Base-by-base conservation (phyloP, 1,284 basidiomycete species). In the Phylloporus sp. region DNA sequence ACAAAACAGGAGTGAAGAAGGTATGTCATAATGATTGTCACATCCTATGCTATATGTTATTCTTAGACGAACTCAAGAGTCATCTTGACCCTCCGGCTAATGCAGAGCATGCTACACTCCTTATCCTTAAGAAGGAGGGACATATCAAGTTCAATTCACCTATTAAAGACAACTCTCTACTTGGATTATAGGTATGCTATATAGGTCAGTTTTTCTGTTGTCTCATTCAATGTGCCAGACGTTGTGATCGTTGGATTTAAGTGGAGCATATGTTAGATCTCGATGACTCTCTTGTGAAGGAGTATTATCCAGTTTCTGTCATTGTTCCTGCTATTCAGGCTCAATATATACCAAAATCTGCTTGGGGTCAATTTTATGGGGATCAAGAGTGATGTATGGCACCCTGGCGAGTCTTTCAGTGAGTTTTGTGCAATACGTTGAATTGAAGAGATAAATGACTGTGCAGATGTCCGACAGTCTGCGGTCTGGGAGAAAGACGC, bases 261-360 rank as follows among this genome's bases (percentile, higher is more conserved):
- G 82, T 91, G 63, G 91, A 94, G 79, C 83, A 86, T 74, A 84
- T 85, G 35, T 83, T 94, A 11, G 82, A 85, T 60, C 84, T 94
- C 45, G 91, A 95, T 70, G 91, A 94, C 71, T 86, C 86, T 66
- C 82, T 91, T n/a, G 88, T 95, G 68, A 94, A 95, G 80, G 91
- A 95, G 75, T 94, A 94, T 79, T 94, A 95, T 86, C 93, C 93
- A 2, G 94, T 95, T 3, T 84, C 89, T 3, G 86, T 89, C 29
- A 92, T 96, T 53, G 91, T 95, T 8, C 91, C 92, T 7, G 85
- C 91, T 1, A 94, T 96, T 72, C 84, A n/a, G n/a, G n/a, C n/a
- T 96, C 57, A 82, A 88, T 39, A 93, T 95, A 74, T 96, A 96
- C 78, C 92, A 94, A 78, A 88, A 88, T 67, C 80, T 96, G 23